phyloP scores from a whole-genome alignment of 176 grass and related monocot species.

The Eleusine coracana region DNA sequence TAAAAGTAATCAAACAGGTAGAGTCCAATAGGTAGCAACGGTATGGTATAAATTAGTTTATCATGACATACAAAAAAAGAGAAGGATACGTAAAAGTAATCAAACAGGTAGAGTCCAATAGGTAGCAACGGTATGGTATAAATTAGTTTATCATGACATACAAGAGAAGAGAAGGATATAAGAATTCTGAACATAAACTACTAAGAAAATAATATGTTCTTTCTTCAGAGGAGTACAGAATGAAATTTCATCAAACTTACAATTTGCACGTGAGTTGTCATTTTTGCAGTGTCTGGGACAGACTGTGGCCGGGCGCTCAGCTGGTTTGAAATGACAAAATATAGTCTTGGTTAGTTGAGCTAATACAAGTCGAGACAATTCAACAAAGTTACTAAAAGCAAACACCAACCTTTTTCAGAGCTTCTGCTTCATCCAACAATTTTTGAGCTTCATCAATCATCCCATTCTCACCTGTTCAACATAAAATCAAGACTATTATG shows the following conservation, averaged over 20 bases:
- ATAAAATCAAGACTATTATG: slow-evolving; percentile 36
- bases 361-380: slow-evolving; percentile 21
- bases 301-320: slow-evolving; percentile 61
- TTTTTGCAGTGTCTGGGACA: slow-evolving; percentile 70
- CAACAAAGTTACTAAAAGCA: slow-evolving; percentile 26
- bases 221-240: slow-evolving; percentile 21
- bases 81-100: not conserved
- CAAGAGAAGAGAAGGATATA: not conserved
- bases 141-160: not conserved
- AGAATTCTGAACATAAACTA: slow-evolving; percentile 1
- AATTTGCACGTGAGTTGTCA: slow-evolving; percentile 76
- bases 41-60: not conserved
- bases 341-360: slow-evolving; percentile 18
- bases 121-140: not conserved
- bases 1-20: not conserved
- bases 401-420: slow-evolving; percentile 80
- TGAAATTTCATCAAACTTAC: slow-evolving; percentile 59
- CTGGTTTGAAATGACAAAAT: slow-evolving; percentile 45
- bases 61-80: not conserved
- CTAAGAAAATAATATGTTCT: not conserved
- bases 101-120: not conserved
- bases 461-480: slow-evolving; percentile 70
- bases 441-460: slow-evolving; percentile 98
- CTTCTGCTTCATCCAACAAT: slow-evolving; percentile 93
- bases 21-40: slow-evolving; percentile 5